Evolutionary conservation across 2,329 filamentous ascomycete genomes (phyloP), one percentile per base, ranked within the genome.

Genomic region (Talaromyces amestolkiae): DNA sequence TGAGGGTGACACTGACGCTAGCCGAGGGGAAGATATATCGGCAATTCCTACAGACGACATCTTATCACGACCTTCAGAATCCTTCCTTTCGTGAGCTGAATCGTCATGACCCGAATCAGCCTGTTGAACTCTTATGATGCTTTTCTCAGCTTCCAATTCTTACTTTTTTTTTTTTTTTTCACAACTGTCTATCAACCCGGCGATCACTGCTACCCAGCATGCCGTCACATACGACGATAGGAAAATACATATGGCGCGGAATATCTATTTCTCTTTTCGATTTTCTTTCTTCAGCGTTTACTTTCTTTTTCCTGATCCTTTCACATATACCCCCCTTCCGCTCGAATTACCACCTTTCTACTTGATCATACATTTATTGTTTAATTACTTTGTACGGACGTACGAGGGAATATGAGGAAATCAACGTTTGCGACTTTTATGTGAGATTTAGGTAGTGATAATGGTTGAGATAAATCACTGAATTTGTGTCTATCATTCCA

Each of bases 21-120:
- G 33, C 43, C 24, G 27, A n/a, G 72, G 69, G 17, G 19, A 56
- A 22, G 33, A 39, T 37, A 37, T 15, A 3, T 56, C 22, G 33
- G 33, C n/a, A 22, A 37, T 37, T 10, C 67, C 68, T 9, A 63
- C 69, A 11, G 69, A 69, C 56, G 69, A 76, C 59, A 67, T 76
- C 41, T 73, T 72, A 1, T 72, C 76, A 33, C 63, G 70, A n/a
- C 61, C 73, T 51, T 65, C 67, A 31, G 70, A 73, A 59, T 72
- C 72, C 6, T 68, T 56, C 13, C 10, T 54, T 19, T 56, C 53
- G 7, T 56, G n/a, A 56, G n/a, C 53, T 15, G 53, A 24, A 39
- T 6, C 11, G 1, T 22, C 3, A 19, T 19, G 51, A 13, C 4
- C 17, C 17, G 10, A 19, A 54, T 56, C 11, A 37, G 33, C 27